These are phyloP conservation scores for Solanum ossicruentum DNA, from an alignment of 257 asterid species.

Conservation along the genomic window DNA sequence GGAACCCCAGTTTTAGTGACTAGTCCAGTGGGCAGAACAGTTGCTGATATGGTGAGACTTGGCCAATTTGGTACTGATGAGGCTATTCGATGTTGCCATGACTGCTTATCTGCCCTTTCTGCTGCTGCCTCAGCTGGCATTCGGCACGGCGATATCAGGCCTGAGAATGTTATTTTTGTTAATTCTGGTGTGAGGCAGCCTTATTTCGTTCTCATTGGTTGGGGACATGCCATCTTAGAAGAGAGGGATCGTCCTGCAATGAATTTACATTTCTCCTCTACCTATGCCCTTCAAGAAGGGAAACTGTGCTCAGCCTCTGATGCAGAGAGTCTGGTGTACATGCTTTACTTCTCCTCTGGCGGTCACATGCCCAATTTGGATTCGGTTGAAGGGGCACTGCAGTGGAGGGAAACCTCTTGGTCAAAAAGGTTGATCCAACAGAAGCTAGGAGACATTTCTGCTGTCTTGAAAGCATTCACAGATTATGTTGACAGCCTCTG, in stretches of 20 bases:
- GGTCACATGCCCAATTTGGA: conserved; percentile 75
- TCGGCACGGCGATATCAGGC: conserved; percentile 90
- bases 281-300: conserved; percentile 95
- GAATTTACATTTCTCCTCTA: conserved; percentile 89
- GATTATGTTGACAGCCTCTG: conserved; percentile 97
- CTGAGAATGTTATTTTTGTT: conserved; percentile 68
- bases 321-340: conserved; percentile 85
- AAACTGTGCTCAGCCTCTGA: conserved; percentile 91
- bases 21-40: conserved; percentile 68
- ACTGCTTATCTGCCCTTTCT: conserved; percentile 79
- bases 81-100: conserved; percentile 90
- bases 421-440: conserved; percentile 93
- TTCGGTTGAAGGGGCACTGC: conserved; percentile 91
- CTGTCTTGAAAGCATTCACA: conserved; percentile 91
- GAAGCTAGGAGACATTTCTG: conserved; percentile 87
- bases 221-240: conserved; percentile 97
- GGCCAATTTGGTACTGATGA: conserved; percentile 58
- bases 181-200: conserved; percentile 38
- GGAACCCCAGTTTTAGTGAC: conserved; percentile 77
- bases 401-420: conserved; percentile 97
- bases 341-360: conserved; percentile 68
- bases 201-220: conserved; percentile 63
- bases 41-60: conserved; percentile 60
- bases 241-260: conserved; percentile 89
- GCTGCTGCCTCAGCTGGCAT: conserved; percentile 60